A percentile compares a stretch with the other conserved stretches of the same genome.
These are phyloP conservation scores for Eutrema yunnanense DNA, from an alignment of 345 rosid genomes.

Conservation along the genomic window DNA sequence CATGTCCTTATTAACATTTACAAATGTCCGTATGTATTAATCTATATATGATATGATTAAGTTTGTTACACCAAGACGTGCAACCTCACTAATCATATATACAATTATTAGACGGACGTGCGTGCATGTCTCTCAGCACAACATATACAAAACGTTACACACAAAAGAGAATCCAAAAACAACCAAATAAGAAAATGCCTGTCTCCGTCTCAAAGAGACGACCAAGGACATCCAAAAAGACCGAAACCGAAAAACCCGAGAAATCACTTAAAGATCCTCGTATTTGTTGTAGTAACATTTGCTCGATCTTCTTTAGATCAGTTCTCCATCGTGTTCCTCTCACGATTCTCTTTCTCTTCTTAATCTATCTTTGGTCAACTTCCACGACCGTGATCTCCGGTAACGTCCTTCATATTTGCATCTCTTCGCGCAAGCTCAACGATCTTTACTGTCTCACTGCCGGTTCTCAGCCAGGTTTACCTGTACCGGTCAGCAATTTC, in stretches of 20 bases:
- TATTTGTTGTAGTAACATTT: conserved; percentile 16
- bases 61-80: conserved; percentile 24
- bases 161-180: background rate
- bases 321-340: conserved; percentile 45
- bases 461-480: conserved; percentile 53
- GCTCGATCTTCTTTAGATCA: conserved; percentile 26
- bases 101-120: conserved; percentile 24
- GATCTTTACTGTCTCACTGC: conserved; percentile 82
- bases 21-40: background rate
- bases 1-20: no score
- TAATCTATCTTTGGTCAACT: conserved; percentile 64
- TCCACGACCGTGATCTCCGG: conserved; percentile 67
- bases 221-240: conserved; percentile 30
- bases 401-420: conserved; percentile 56
- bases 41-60: background rate
- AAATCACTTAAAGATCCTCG: conserved; percentile 3
- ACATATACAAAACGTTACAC: conserved; percentile 32
- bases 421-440: conserved; percentile 75
- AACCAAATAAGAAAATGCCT: conserved; percentile 40
- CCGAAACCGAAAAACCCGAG: conserved; percentile 19
- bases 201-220: conserved; percentile 46
- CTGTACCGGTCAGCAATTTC: conserved; percentile 24
- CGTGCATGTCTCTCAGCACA: conserved; percentile 1
- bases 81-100: background rate
- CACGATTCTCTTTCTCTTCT: conserved; percentile 37